phyloP scores from a whole-genome alignment of 2,329 filamentous ascomycete species.

The Elsinoe australis region DNA sequence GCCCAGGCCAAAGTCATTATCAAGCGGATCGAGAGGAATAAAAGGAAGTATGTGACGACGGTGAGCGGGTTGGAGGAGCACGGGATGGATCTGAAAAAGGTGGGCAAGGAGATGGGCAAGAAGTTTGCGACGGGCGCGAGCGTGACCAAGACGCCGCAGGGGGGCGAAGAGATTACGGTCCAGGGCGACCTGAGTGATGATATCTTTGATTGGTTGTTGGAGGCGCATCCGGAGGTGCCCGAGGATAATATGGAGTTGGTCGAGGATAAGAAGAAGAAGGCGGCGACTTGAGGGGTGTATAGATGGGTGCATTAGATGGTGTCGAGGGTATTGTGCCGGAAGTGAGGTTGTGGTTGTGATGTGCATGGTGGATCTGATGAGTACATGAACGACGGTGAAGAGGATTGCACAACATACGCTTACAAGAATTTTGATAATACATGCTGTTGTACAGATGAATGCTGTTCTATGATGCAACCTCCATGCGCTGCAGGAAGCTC shows the following conservation, averaged over 20 bases:
- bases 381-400: neutral
- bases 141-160: constrained; percentile 76
- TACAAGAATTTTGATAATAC: neutral
- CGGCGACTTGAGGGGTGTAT: neutral
- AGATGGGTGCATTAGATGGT: too few relatives aligned
- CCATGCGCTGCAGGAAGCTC: constrained; percentile 33
- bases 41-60: constrained; percentile 92
- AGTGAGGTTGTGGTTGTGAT: neutral
- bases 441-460: neutral
- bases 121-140: constrained; percentile 93
- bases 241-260: constrained; percentile 92
- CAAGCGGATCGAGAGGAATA: constrained; percentile 96
- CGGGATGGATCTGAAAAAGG: constrained; percentile 87
- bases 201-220: constrained; percentile 80
- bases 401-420: neutral
- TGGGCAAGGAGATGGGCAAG: constrained; percentile 88
- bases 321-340: too few relatives aligned
- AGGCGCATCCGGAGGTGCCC: constrained; percentile 83
- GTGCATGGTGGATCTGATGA: neutral
- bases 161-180: constrained; percentile 86
- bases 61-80: constrained; percentile 87
- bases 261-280: constrained; percentile 92
- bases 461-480: neutral
- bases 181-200: constrained; percentile 96
- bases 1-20: constrained; percentile 78